Percentiles rank a stretch among this genome's conserved stretches.
phyloP scores from a whole-genome alignment of 768 basidiomycete species.

The Lactarius psammicola region DNA sequence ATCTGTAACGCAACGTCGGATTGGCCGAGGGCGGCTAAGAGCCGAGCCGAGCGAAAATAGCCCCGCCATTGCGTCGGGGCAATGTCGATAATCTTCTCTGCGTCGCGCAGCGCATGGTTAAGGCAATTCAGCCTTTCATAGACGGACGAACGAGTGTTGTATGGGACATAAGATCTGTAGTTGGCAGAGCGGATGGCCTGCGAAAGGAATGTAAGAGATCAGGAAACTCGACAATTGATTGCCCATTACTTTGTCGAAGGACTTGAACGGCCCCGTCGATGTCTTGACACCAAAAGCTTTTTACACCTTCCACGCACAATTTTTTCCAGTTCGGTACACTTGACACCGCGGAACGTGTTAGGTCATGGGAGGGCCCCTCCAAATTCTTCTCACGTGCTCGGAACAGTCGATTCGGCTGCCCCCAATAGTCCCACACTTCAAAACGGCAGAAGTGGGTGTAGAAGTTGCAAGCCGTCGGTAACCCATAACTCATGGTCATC shows the following conservation, averaged over 20 bases:
- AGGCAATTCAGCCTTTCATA: constrained; percentile 58
- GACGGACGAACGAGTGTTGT: constrained; percentile 74
- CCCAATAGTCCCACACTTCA: too few species aligned
- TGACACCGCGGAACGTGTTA: constrained; percentile 8
- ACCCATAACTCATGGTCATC: too few species aligned
- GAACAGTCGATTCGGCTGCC: too few species aligned
- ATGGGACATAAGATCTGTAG: constrained; percentile 39
- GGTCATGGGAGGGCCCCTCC: too few species aligned
- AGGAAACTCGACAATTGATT: too few species aligned
- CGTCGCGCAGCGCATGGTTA: constrained; percentile 69
- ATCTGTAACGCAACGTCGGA: constrained; percentile 54
- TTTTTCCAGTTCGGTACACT: constrained; percentile 11
- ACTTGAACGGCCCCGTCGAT: constrained; percentile 13
- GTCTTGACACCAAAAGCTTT: constrained; percentile 6
- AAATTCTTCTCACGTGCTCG: too few species aligned
- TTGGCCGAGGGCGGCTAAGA: constrained; percentile 56
- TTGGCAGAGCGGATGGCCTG: constrained; percentile 20
- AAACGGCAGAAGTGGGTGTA: too few species aligned
- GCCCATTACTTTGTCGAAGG: constrained; percentile 21
- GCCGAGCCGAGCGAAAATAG: constrained; percentile 68
- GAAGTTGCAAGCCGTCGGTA: too few species aligned
- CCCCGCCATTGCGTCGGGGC: constrained; percentile 74
- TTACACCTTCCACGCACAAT: constrained; percentile 10
- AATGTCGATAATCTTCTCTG: constrained; percentile 63
- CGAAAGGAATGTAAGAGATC: too few species aligned